These are phyloP conservation scores for Paspalum notatum DNA, from an alignment of 176 grass and related monocot genomes.

Conservation along the genomic window DNA sequence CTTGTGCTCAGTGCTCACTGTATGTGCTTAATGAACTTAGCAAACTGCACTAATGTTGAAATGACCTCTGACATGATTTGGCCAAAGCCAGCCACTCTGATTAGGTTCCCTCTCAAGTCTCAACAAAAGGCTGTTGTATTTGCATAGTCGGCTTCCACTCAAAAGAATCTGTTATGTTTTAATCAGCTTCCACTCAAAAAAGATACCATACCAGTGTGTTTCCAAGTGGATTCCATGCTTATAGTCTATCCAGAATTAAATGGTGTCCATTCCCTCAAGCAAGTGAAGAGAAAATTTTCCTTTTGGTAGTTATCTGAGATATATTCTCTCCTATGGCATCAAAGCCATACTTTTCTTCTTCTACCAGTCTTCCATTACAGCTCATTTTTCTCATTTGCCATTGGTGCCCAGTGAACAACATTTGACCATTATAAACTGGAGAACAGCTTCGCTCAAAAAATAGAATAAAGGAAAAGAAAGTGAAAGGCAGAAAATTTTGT, in stretches of 20 bases:
- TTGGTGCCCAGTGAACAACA: neutral
- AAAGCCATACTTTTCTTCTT: neutral
- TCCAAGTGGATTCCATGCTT: conserved; percentile 2
- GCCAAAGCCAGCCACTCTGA: conserved; percentile 7
- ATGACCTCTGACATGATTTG: conserved; percentile 25
- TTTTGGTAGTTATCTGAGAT: neutral
- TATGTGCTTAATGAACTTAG: conserved; percentile 6
- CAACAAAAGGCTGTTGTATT: neutral
- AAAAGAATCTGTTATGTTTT: neutral
- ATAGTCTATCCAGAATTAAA: neutral
- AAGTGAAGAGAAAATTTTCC: neutral
- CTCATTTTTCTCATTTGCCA: neutral
- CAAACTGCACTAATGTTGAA: neutral
- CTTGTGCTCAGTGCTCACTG: neutral
- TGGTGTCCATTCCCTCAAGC: neutral
- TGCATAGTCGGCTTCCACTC: conserved; percentile 30
- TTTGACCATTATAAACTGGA: neutral
- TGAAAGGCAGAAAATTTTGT: neutral
- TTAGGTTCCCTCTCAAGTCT: conserved; percentile 25
- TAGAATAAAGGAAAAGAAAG: neutral
- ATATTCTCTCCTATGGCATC: neutral
- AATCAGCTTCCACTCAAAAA: conserved; percentile 35
- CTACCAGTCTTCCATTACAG: neutral
- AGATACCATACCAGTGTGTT: neutral
- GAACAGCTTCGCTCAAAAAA: neutral